Base-by-base conservation (phyloP, 2,329 filamentous ascomycete species). In the Trichoderma cornu-damae region DNA sequence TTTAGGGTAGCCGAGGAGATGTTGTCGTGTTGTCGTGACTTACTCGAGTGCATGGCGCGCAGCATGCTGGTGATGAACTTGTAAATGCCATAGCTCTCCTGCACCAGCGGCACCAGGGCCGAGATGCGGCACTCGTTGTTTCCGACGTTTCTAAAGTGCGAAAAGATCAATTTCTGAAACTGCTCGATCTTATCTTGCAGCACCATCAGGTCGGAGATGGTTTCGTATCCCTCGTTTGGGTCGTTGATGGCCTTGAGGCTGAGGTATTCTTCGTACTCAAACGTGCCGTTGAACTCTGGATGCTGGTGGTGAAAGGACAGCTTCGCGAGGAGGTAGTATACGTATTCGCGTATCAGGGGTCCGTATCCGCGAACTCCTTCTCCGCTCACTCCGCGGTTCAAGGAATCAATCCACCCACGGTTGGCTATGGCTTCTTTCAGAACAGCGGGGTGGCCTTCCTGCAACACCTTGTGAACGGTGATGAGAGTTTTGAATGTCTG, bases 31-130 rank as follows among this genome's bases (percentile, higher is more conserved):
- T n/a, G n/a, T n/a, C n/a, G n/a, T n/a, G n/a, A 75, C 86, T 69
- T 78, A 92, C 89, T 91, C 2, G 89, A 93, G 71, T 99, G 93
- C 92, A 99, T 96, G 14, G 94, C 94, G 57, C 94, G 85, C 61
- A 99, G 76, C 94, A 99, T 99, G 87, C 94, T 99, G 0, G 94
- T 99, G 63, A 96, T 92, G 72, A 99, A 99, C 74, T 97, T 97
- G 80, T 99, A 99, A 65, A 99, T 97, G 47, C 94, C 94, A 73
- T 97, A 99, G 71, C 91, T 97, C 77, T 99, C 94, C 70, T 96
- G 90, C 3, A 99, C 94, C 42, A 99, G 77, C 2, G 92, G 90
- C 20, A 97, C 92, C 53, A 99, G 76, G 1, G 94, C 90, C 12
- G 93, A 95, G 67, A 99, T 99, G 61, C 93, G 84, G 72, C 93